Evolutionary conservation across 2,329 filamentous ascomycete species (phyloP).

Genomic region (Clarireedia homoeocarpa): DNA sequence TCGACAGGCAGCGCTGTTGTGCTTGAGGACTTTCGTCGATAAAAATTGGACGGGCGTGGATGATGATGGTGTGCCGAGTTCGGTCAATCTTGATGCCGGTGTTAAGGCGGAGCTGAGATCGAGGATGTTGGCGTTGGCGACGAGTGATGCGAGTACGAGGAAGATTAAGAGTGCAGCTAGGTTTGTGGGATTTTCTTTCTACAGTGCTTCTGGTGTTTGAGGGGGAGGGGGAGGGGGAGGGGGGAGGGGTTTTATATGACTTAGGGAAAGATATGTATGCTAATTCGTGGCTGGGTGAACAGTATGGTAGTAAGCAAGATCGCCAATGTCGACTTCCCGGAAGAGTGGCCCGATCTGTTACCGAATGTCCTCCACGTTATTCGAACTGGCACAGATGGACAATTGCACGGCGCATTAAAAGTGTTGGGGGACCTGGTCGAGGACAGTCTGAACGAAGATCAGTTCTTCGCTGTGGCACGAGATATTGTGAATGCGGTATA

Average conservation of each 20-base stretch:
- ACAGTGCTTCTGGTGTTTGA: background rate
- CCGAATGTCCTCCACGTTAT: conserved; percentile 73
- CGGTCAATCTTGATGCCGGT: conserved; percentile 61
- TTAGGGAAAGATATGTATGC: background rate
- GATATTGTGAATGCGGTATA: conserved; percentile 81
- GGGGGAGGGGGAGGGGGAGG: background rate
- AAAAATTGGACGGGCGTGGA: conserved; percentile 74
- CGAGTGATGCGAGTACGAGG: conserved; percentile 61
- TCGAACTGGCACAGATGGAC: conserved; percentile 64
- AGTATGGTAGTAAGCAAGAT: conserved; percentile 84
- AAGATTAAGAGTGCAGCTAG: conserved; percentile 87
- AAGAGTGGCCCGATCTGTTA: conserved; percentile 87
- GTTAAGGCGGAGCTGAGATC: conserved; percentile 67
- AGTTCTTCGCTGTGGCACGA: conserved; percentile 85
- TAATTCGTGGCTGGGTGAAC: conserved; percentile 11
- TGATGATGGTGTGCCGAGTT: conserved; percentile 44
- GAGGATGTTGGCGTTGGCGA: conserved; percentile 69
- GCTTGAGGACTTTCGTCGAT: conserved; percentile 76
- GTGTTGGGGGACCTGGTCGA: conserved; percentile 87
- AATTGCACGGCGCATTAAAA: conserved; percentile 82
- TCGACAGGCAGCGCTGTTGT: conserved; percentile 74
- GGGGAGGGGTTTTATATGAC: background rate
- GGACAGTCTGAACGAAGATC: conserved; percentile 85
- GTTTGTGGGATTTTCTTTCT: conserved; percentile 38
- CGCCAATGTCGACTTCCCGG: conserved; percentile 85